Base-by-base conservation (phyloP, 768 basidiomycete genomes). In the Hirschioporus abietinus region DNA sequence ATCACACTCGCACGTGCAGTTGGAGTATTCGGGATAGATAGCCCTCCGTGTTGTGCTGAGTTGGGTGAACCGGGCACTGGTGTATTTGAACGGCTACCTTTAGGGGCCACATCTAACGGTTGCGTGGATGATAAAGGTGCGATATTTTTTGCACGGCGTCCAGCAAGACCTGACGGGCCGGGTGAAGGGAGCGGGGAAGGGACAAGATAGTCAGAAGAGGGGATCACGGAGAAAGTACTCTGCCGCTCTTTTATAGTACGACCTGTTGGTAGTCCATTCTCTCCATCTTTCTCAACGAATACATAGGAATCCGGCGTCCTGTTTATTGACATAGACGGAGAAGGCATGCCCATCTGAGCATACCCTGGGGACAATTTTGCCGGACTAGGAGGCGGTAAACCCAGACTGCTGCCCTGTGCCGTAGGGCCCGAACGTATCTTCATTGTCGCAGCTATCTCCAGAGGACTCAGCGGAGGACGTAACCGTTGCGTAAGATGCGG, bases 181-280 rank as follows among this genome's bases (percentile, higher is more conserved):
- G 25, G 76, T 12, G 77, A 65, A 0, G 70, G 59, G 6, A 71
- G 69, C 15, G 71, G 64, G 26, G 79, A 78, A 17, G 78, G 79
- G 17, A 78, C 78, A 36, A 78, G 65, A 52, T 73, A 79, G 25
- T 77, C 75, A 1, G 74, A 66, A 4, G 77, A 77, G 17, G 77
- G 69, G 35, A 74, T 30, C 57, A 77, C 72, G 7, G 71, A 67
- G 7, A 58, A 60, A 63, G 71, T 67, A 36, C 60, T 61, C 60
- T 25, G 60, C 60, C 60, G 60, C 23, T 34, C 30, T 61, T 52
- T 52, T 20, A 15, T 3, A 52, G 42, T 20, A 12, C 42, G 42
- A 20, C 15, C 42, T 1, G 42, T 1, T 15, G 42, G 42, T 52
- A 52, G 20, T 52, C 20, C 42, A 15, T 12, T 20, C 42, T 52